phyloP scores from a whole-genome alignment of 495 filamentous ascomycete genomes.

The Xylaria curta region DNA sequence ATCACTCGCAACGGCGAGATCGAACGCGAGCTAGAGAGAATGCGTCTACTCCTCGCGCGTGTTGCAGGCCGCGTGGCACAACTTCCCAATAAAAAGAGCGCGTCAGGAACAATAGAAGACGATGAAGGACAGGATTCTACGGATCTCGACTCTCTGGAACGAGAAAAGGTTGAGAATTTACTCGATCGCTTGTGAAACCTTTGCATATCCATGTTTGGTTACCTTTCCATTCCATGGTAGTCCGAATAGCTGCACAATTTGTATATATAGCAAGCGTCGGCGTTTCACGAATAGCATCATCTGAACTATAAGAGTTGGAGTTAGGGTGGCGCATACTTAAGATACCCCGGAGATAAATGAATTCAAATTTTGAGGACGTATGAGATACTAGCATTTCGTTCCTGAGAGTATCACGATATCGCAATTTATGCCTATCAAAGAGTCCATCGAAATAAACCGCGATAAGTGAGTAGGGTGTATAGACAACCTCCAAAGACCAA shows the following conservation, averaged over 20 bases:
- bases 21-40: constrained; percentile 73
- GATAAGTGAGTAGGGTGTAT: not conserved
- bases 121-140: constrained; percentile 29
- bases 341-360: not conserved
- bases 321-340: not conserved
- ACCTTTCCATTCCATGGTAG: no score
- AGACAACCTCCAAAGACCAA: not conserved
- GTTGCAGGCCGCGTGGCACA: constrained; percentile 66
- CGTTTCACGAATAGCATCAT: not conserved
- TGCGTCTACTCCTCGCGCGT: constrained; percentile 75
- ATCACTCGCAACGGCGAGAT: constrained; percentile 76
- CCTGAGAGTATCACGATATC: not conserved
- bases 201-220: not conserved
- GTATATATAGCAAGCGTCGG: constrained; percentile 7
- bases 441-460: not conserved
- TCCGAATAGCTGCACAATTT: no score
- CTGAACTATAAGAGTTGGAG: not conserved
- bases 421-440: not conserved
- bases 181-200: constrained; percentile 42
- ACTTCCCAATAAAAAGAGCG: constrained; percentile 32
- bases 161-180: constrained; percentile 48
- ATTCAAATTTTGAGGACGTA: not conserved
- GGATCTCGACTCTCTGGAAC: constrained; percentile 47
- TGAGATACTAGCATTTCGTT: not conserved
- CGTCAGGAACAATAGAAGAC: not conserved